Conservation (phyloP, 257 asterid species). For the Nicotiana tomentosiformis region DNA sequence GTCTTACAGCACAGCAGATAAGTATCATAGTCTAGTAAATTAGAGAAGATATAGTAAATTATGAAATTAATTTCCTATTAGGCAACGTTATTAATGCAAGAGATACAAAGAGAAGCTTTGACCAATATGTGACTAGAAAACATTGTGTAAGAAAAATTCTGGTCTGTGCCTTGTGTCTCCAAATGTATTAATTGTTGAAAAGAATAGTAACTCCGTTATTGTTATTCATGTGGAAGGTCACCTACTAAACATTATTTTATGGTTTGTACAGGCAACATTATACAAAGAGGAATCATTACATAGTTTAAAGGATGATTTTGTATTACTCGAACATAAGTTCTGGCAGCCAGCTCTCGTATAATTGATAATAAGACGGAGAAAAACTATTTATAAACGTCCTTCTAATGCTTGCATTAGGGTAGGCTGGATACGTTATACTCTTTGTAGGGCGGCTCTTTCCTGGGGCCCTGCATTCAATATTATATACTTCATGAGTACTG, state of each 20-base stretch:
- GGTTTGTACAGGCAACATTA: neutral
- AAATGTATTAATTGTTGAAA: neutral
- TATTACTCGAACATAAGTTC: neutral
- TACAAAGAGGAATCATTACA: neutral
- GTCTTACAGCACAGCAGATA: neutral
- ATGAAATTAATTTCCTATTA: neutral
- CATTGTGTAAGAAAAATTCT: neutral
- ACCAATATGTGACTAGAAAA: neutral
- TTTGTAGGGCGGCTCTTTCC: no score
- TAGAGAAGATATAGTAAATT: neutral
- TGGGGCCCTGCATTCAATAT: no score
- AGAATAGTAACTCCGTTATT: neutral
- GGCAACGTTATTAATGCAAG: neutral
- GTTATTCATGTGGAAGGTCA: neutral
- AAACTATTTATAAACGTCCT: no score
- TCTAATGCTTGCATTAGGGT: no score
- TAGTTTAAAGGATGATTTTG: neutral
- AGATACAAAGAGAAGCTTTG: constrained; percentile 9
- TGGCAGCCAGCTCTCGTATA: neutral
- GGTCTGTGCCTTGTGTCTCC: neutral
- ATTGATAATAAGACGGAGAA: neutral
- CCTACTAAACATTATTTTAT: neutral
- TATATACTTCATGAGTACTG: no score
- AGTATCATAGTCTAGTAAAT: neutral
- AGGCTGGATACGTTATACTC: no score